A percentile compares a stretch with the other conserved stretches of the same genome.
These are phyloP conservation scores for Ammopiptanthus mongolicus DNA, from an alignment of 306 rosid species.

Conservation along the genomic window DNA sequence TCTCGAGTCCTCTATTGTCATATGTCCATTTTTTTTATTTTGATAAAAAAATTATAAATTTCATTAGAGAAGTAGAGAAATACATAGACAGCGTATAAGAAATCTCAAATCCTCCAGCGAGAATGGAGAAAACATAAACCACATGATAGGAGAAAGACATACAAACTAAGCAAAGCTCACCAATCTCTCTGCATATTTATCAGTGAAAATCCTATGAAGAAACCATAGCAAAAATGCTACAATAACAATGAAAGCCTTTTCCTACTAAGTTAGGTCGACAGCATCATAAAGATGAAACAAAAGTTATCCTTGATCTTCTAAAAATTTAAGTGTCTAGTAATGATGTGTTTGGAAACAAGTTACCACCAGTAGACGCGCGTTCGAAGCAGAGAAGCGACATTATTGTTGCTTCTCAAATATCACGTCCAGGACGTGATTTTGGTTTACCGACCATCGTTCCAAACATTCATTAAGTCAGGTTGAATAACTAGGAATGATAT, in stretches of 20 bases:
- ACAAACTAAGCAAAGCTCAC: neutral
- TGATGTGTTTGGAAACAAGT: too few species aligned
- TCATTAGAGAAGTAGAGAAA: neutral
- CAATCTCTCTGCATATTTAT: neutral
- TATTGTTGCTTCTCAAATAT: too few species aligned
- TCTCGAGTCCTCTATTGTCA: too few species aligned
- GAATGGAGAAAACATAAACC: neutral
- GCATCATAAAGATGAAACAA: neutral
- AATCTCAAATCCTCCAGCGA: neutral
- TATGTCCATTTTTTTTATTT: too few species aligned
- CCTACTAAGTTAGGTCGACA: neutral
- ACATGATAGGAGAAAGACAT: neutral
- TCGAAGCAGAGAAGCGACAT: too few species aligned
- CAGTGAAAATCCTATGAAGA: neutral
- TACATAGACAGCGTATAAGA: neutral
- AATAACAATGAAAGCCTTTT: neutral
- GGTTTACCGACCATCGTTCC: too few species aligned
- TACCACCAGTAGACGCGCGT: too few species aligned
- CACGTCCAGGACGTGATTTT: too few species aligned
- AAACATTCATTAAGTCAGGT: neutral
- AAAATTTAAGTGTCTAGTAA: neutral
- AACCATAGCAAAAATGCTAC: slow-evolving; percentile 18
- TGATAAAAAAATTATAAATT: too few species aligned
- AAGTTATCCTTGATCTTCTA: neutral
- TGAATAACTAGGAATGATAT: slow-evolving; percentile 4